Base-by-base conservation (phyloP, 306 rosid species). In the Cicer yamashitae region DNA sequence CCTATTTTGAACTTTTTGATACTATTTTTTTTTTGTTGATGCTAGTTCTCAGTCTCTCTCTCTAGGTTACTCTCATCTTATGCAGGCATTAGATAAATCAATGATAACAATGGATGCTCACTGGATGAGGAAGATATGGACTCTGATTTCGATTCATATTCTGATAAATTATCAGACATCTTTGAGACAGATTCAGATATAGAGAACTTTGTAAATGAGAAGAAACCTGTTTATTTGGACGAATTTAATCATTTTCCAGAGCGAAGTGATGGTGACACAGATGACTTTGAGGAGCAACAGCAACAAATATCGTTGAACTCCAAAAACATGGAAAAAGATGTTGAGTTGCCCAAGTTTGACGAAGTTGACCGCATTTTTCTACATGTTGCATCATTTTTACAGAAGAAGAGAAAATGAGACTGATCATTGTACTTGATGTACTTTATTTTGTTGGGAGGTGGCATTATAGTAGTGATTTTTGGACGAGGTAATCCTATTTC, bases 61-160 rank as follows among this genome's bases (percentile, higher is more conserved):
- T 4, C 60, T 17, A 57, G 74, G 41, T 7, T 79, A 45, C 71
- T 44, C 57, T 71, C 81, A 60, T 54, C 43, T 71, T 50, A 41
- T 71, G 59, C 86, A 94, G 98, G 99, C 96, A 84, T 82, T 94
- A 87, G 97, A 92, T 83, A 91, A 94, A 88, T 94, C 99, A 60
- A 82, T 39, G 70, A 71, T 45, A 75, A 78, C 77, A 76, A 39
- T 2, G 70, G 52, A 68, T 47, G 77, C 70, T 41, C 80, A 15
- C 88, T 71, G 82, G 88, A 84, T 81, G 92, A 86, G 20, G 72
- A 76, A 73, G 76, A 60, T 56, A 78, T 66, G 60, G 90, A 86
- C 51, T 72, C 73, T 61, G 89, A 83, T 41, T 78, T 86, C 66
- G 83, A 80, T 67, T 81, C 90, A 7, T 90, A 85, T 77, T 79